Evolutionary conservation across 805 yeast genomes (phyloP), one percentile per base, ranked within the genome.

Genomic region (Yarrowia keelungensis): DNA sequence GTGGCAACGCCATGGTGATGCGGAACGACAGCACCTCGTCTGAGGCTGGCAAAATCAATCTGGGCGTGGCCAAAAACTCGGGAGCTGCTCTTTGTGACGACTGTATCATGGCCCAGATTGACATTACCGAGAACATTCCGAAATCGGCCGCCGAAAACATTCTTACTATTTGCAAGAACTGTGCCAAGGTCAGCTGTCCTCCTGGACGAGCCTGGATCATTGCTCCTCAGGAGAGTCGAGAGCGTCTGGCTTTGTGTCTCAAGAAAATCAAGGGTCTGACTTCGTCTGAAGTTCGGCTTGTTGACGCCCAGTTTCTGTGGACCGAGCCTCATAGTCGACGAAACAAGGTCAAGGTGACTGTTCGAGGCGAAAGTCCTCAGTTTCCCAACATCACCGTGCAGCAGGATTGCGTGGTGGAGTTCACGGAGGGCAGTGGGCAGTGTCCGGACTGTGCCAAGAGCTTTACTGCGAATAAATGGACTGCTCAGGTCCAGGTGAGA

Each of bases 261-360:
- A 87, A 94, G 79, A 87, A 94, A 76, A 83, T 93, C 74, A 91
- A 89, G 76, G 97, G 97, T 69, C 81, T 92, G 74, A 59, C 65
- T 5, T 43, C 51, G 1, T 90, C 86, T 72, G 90, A 90, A 75
- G 95, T 92, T 56, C 83, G 97, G 74, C 82, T 95, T 70, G 87
- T 92, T 50, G 98, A 95, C 80, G 99, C 99, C 2, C 86, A 93
- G 5, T 95, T 93, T 75, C 87, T 96, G 71, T 95, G 99, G 99
- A 95, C 99, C 0, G 99, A 95, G 81, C 99, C 99, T 3, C 99
- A 95, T 79, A 92, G 98, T 36, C 86, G 99, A 79, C 89, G 99
- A 82, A 87, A 94, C 70, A 87, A 92, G 78, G 87, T 96, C 71
- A 92, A 93, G 76, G 80, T 95, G 68, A 92, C 98, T 0, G 97